These are phyloP conservation scores for Pythium monospermum DNA, from an alignment of 352 stramenopile species.

Conservation along the genomic window DNA sequence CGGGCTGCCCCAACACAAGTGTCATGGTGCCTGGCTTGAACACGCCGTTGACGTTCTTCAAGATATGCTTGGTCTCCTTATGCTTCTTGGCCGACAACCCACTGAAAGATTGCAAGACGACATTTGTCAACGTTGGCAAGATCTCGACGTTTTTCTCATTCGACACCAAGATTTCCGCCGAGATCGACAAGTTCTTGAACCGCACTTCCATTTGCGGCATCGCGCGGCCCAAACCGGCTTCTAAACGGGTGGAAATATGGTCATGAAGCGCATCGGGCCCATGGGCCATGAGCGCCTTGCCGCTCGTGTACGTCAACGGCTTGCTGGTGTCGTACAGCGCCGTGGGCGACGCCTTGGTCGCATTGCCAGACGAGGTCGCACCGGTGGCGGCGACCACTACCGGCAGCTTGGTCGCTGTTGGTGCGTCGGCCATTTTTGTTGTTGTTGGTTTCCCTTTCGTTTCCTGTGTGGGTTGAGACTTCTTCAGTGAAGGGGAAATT, in stretches of 20 bases:
- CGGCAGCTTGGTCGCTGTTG: slow-evolving; percentile 1
- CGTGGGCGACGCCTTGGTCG: not conserved
- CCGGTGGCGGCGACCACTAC: not conserved
- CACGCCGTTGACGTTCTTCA: slow-evolving; percentile 36
- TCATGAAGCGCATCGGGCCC: slow-evolving; percentile 37
- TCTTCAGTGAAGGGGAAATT: slow-evolving; percentile 1
- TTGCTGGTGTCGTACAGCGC: not conserved
- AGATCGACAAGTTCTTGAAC: slow-evolving; percentile 42
- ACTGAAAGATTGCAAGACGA: slow-evolving; percentile 31
- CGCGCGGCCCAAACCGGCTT: slow-evolving; percentile 33
- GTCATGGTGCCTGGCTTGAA: slow-evolving; percentile 55
- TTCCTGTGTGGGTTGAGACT: not conserved
- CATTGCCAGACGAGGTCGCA: slow-evolving; percentile 3
- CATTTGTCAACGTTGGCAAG: slow-evolving; percentile 52
- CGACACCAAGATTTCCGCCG: slow-evolving; percentile 34
- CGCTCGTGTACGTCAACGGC: slow-evolving; percentile 18
- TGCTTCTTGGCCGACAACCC: slow-evolving; percentile 39
- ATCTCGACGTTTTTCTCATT: slow-evolving; percentile 26
- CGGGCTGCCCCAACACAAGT: slow-evolving; percentile 52
- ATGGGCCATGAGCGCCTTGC: slow-evolving; percentile 17
- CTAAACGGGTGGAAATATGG: slow-evolving; percentile 34
- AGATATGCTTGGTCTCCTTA: slow-evolving; percentile 40
- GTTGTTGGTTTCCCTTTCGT: not conserved
- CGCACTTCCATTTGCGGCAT: slow-evolving; percentile 62
- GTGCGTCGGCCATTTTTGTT: not conserved